Conservation (phyloP, 768 basidiomycete species). For the Filobasidium wieringae region DNA sequence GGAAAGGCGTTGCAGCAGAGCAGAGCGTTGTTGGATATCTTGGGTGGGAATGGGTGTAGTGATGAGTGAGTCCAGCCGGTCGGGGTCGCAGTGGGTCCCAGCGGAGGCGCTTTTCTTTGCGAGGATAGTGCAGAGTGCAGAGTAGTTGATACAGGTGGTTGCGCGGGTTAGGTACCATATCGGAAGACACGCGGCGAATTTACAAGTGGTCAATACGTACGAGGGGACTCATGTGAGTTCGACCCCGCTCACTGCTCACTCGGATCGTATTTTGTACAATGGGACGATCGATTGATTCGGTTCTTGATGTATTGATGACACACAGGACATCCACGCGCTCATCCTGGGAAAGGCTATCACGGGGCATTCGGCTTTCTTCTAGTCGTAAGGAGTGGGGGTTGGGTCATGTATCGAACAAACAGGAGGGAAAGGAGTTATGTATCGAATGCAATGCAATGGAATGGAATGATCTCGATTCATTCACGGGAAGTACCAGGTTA, state of each 20-base stretch:
- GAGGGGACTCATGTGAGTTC: conserved; percentile 60
- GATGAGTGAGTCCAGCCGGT: conserved; percentile 61
- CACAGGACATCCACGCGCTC: conserved; percentile 44
- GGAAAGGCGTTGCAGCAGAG: conserved; percentile 80
- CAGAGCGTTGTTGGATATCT: conserved; percentile 68
- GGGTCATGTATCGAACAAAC: too few relatives aligned
- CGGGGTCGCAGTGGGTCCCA: too few relatives aligned
- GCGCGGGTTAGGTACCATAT: conserved; percentile 94
- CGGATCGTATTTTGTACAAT: conserved; percentile 41
- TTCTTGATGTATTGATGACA: too few relatives aligned
- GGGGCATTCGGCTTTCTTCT: conserved; percentile 64
- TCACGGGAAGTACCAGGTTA: too few relatives aligned
- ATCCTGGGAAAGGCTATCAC: conserved; percentile 90
- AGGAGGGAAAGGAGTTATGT: too few relatives aligned
- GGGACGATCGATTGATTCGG: conserved; percentile 16
- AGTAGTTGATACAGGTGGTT: too few relatives aligned
- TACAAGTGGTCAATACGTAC: conserved; percentile 93
- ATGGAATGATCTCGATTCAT: too few relatives aligned
- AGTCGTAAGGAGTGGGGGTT: background rate
- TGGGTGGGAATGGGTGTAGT: conserved; percentile 85
- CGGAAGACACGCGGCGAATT: conserved; percentile 83
- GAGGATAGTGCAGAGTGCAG: too few relatives aligned
- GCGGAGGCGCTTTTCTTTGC: background rate
- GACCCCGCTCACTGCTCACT: conserved; percentile 10
- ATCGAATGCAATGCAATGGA: too few relatives aligned